Evolutionary conservation across 306 rosid genomes (phyloP).

Genomic region (Gillenia trifoliata): DNA sequence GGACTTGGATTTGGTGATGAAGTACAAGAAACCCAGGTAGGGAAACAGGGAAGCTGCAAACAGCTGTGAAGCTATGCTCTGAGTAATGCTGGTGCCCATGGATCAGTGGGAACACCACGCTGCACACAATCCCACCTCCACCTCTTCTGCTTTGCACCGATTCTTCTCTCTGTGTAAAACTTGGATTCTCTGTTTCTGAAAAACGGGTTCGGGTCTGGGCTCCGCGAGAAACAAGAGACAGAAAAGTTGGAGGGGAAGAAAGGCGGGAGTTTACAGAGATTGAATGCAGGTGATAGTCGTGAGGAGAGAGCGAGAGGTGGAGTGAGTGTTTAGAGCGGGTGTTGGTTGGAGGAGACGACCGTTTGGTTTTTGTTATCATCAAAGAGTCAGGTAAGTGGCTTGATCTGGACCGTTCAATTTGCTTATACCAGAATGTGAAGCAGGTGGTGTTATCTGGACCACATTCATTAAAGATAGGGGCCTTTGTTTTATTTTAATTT

Average conservation of each 20-base stretch:
- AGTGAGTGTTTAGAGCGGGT: background rate
- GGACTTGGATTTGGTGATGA: constrained; percentile 81
- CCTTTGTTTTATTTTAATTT: too few species aligned
- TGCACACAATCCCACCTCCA: constrained; percentile 35
- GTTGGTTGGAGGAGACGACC: constrained; percentile 2
- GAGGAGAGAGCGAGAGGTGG: background rate
- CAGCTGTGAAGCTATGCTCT: constrained; percentile 84
- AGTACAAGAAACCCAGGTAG: constrained; percentile 82
- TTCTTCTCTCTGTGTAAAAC: background rate
- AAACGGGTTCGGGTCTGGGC: constrained; percentile 7
- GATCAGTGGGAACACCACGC: constrained; percentile 63
- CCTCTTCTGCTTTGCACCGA: constrained; percentile 16
- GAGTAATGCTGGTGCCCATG: constrained; percentile 85
- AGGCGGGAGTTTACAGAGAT: constrained; percentile 29
- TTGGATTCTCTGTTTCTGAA: constrained; percentile 13
- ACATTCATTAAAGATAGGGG: too few species aligned
- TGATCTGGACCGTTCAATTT: background rate
- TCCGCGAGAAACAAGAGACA: constrained; percentile 8
- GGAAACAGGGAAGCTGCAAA: constrained; percentile 84
- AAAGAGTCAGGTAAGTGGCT: background rate
- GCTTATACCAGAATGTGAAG: background rate
- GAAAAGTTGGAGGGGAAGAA: constrained; percentile 25
- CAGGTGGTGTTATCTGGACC: background rate
- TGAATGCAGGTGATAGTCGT: constrained; percentile 12
- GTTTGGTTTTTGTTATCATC: background rate